Conservation (phyloP, 805 yeast genomes). For the Starmerella sp. region DNA sequence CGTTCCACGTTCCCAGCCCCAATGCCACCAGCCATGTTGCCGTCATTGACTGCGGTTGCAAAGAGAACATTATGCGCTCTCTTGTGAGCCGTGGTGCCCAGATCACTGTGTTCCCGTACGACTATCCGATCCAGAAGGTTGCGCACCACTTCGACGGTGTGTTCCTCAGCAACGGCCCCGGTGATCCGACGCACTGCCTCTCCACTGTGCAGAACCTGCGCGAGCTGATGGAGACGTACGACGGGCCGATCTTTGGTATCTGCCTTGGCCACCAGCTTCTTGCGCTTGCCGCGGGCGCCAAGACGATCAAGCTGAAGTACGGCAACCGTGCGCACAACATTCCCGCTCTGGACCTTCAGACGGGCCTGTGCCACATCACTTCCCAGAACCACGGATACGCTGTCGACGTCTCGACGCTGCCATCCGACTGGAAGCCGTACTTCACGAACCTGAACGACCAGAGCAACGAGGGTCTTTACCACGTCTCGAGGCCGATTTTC, state of each 20-base stretch:
- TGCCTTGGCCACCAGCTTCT: conserved; percentile 96
- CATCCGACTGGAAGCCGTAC: conserved; percentile 80
- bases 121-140: conserved; percentile 82
- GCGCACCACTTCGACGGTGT: conserved; percentile 91
- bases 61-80: conserved; percentile 91
- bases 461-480: conserved; percentile 96
- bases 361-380: conserved; percentile 95
- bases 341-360: conserved; percentile 79
- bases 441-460: conserved; percentile 94
- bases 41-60: conserved; percentile 94
- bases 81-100: conserved; percentile 92
- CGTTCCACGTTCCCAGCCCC: conserved; percentile 59
- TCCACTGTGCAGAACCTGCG: conserved; percentile 48
- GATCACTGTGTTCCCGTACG: conserved; percentile 90
- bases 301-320: conserved; percentile 80
- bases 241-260: conserved; percentile 91
- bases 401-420: conserved; percentile 69
- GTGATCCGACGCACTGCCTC: conserved; percentile 83
- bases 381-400: conserved; percentile 99
- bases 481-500: conserved; percentile 75
- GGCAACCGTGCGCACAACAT: conserved; percentile 99
- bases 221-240: conserved; percentile 47
- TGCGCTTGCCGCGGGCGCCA: conserved; percentile 92
- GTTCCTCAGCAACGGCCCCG: conserved; percentile 96
- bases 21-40: conserved; percentile 67